Conservation (phyloP, 768 basidiomycete species). For the Agaricus blazei region DNA sequence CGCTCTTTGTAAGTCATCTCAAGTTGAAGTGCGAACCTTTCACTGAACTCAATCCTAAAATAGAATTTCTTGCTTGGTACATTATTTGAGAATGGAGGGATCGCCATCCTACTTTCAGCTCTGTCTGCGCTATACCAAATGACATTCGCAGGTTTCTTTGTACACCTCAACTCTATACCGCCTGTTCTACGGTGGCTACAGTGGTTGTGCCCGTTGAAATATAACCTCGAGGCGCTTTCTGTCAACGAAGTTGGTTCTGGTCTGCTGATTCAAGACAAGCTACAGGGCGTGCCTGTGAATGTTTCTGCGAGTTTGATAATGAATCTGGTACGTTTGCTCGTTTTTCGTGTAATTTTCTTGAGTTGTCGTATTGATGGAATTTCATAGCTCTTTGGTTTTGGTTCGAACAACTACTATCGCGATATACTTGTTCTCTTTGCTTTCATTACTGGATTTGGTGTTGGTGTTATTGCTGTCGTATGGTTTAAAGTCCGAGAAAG, state of each 20-base stretch:
- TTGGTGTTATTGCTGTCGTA: slow-evolving; percentile 69
- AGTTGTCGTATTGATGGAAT: slow-evolving; percentile 1
- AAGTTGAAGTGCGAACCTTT: not conserved
- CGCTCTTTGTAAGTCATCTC: slow-evolving; percentile 62
- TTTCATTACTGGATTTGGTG: slow-evolving; percentile 76
- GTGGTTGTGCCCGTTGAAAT: slow-evolving; percentile 85
- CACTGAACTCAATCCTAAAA: not conserved
- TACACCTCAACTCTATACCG: slow-evolving; percentile 79
- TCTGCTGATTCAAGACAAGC: slow-evolving; percentile 71
- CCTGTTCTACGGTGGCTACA: slow-evolving; percentile 92
- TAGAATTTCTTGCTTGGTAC: slow-evolving; percentile 90
- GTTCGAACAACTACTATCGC: slow-evolving; percentile 75
- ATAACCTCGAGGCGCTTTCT: slow-evolving; percentile 75
- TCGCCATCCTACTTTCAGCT: slow-evolving; percentile 86
- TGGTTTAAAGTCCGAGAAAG: slow-evolving; percentile 76
- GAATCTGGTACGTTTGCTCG: slow-evolving; percentile 53
- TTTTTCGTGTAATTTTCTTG: not conserved
- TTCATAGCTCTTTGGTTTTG: slow-evolving; percentile 82
- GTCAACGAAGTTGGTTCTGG: slow-evolving; percentile 93
- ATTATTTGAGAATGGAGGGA: slow-evolving; percentile 78
- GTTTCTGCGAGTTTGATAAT: slow-evolving; percentile 83
- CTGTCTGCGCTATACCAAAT: slow-evolving; percentile 73
- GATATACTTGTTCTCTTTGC: slow-evolving; percentile 86
- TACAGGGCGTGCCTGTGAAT: slow-evolving; percentile 78
- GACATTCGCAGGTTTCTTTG: slow-evolving; percentile 92